These are phyloP conservation scores for Starmerella riodocensis DNA, from an alignment of 805 yeast species.

Conservation along the genomic window DNA sequence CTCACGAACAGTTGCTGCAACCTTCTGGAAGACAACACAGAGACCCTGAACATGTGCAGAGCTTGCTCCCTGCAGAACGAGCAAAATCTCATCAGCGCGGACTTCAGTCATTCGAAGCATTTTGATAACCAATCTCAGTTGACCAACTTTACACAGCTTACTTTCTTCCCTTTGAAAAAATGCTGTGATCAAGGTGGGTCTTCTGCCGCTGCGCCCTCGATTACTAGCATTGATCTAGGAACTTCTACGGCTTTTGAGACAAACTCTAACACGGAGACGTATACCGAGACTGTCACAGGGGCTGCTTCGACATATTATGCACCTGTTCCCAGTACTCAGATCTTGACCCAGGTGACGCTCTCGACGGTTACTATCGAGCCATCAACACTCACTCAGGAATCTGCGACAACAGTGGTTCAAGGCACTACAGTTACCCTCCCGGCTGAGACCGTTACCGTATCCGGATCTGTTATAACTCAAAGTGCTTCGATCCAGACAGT, in stretches of 20 bases:
- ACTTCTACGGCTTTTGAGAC: conserved; percentile 3
- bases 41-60: conserved; percentile 10
- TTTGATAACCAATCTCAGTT: conserved; percentile 14
- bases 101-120: conserved; percentile 12
- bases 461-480: conserved; percentile 1
- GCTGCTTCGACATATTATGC: conserved; percentile 7
- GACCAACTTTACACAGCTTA: conserved; percentile 16
- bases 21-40: conserved; percentile 1
- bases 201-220: not conserved
- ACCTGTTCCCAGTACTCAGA: conserved; percentile 6
- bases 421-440: conserved; percentile 5
- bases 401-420: conserved; percentile 3
- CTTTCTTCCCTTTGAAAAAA: conserved; percentile 10
- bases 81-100: conserved; percentile 9
- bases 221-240: conserved; percentile 3
- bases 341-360: not conserved
- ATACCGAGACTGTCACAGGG: conserved; percentile 9
- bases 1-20: conserved; percentile 9
- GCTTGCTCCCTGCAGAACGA: conserved; percentile 14
- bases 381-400: conserved; percentile 1
- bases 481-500: conserved; percentile 1
- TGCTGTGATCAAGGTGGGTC: conserved; percentile 6
- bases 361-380: not conserved
- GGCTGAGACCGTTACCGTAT: conserved; percentile 8
- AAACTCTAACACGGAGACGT: conserved; percentile 5